These are phyloP conservation scores for Nothophytophthora sp. DNA, from an alignment of 352 stramenopile genomes.

Conservation along the genomic window DNA sequence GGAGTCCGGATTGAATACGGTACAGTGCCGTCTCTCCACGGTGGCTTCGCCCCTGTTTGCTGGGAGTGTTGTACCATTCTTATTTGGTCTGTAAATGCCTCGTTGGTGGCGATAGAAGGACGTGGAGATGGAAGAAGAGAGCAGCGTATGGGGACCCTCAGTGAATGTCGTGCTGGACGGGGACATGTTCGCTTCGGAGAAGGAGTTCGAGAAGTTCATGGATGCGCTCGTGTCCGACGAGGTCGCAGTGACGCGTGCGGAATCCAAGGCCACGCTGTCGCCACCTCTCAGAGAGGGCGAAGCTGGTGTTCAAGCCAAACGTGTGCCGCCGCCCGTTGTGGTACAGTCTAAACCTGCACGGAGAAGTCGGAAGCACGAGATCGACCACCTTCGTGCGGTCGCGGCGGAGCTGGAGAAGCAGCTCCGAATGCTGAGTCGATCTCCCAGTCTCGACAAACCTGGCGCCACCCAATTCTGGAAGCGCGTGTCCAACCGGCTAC, in stretches of 20 bases:
- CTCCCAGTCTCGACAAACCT: slow-evolving; percentile 23
- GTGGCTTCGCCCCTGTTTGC: too few relatives aligned
- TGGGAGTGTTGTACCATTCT: too few relatives aligned
- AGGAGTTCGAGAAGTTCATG: slow-evolving; percentile 17
- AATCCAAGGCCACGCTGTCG: background rate
- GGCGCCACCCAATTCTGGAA: slow-evolving; percentile 42
- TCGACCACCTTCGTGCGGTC: slow-evolving; percentile 45
- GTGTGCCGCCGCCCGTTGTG: background rate
- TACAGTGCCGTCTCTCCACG: too few relatives aligned
- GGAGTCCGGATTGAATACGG: too few relatives aligned
- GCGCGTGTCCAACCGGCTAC: slow-evolving; percentile 40
- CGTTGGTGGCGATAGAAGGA: background rate
- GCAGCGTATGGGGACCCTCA: slow-evolving; percentile 3
- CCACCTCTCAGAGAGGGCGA: background rate
- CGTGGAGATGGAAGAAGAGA: slow-evolving; percentile 7
- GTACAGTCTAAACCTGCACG: slow-evolving; percentile 24
- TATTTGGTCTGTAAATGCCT: background rate
- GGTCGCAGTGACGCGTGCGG: background rate
- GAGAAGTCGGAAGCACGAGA: slow-evolving; percentile 47
- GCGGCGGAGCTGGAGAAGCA: slow-evolving; percentile 45
- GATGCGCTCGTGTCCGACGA: background rate
- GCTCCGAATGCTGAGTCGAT: slow-evolving; percentile 35
- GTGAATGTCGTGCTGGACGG: slow-evolving; percentile 11
- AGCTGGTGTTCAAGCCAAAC: slow-evolving; percentile 6
- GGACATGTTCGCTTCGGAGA: slow-evolving; percentile 7